Percentiles rank a stretch among this genome's conserved stretches.
phyloP scores from a whole-genome alignment of 2,329 filamentous ascomycete species.

The Microdochium trichocladiopsis region DNA sequence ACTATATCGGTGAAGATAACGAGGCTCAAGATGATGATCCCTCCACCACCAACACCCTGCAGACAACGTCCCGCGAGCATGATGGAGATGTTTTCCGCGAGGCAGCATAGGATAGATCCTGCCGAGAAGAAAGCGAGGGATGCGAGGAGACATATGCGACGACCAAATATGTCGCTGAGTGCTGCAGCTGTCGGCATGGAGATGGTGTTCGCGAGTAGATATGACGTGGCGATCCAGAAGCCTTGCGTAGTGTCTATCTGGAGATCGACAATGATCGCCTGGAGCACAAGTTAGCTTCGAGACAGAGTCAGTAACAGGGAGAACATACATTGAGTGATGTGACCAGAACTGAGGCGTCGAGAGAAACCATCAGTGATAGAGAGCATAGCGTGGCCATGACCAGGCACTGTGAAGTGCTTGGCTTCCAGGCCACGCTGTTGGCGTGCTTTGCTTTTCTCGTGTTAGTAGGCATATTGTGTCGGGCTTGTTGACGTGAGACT shows the following conservation, averaged over 20 bases:
- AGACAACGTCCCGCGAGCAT: constrained; percentile 35
- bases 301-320: background rate
- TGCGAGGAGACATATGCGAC: background rate
- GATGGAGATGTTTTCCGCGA: constrained; percentile 14
- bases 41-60: constrained; percentile 29
- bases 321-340: background rate
- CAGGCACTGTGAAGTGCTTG: background rate
- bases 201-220: background rate
- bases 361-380: background rate
- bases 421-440: background rate
- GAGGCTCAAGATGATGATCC: constrained; percentile 11
- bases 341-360: background rate
- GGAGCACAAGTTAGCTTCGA: background rate
- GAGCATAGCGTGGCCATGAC: background rate
- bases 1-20: constrained; percentile 34
- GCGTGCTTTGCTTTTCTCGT: background rate
- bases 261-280: background rate
- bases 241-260: background rate
- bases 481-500: background rate
- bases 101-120: constrained; percentile 5
- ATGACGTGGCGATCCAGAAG: background rate
- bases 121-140: constrained; percentile 3
- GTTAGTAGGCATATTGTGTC: background rate
- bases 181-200: background rate
- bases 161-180: background rate